Base-by-base conservation (phyloP, 1,284 basidiomycete species). In the Lentinus polychrous region DNA sequence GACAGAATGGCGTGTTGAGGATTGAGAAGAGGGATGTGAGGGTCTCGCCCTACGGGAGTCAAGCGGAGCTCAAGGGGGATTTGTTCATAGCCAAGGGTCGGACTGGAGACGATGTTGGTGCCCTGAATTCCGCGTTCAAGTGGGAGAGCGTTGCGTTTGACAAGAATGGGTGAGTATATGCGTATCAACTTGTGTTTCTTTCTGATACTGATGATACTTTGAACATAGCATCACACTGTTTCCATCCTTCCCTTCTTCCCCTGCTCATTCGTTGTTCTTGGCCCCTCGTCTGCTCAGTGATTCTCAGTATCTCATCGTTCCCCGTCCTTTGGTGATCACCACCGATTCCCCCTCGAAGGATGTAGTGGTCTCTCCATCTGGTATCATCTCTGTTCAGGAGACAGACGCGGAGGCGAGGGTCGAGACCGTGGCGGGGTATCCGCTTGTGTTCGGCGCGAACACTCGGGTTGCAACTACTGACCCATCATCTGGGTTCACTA, bases 121-220 rank as follows among this genome's bases (percentile, higher is more conserved):
- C 45, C 2, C 41, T 65, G 40, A 51, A 52, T 32, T 33, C 41
- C n/a, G 52, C 50, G 2, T 34, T 54, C 4, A 47, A 52, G 2
- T 65, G 63, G 63, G 49, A 52, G 3, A 45, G 45, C 15, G 63
- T 60, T 59, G 54, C 54, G 2, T 54, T 60, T 45, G 50, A 43
- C 12, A 42, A 51, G n/a, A 49, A 54, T n/a, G 57, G 60, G 63
- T 63, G 40, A 14, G 60, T 54, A 7, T 23, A 22, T 31, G 17
- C n/a, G 31, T 15, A 15, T 12, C 32, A 3, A n/a, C 11, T 44
- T 6, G 31, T 7, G 14, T 17, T 11, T 39, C 20, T 10, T 37
- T 15, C 45, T 49, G 27, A 49, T 36, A 42, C 3, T 20, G 8
- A 27, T 41, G 23, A 38, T 18, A 27, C 18, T 45, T 36, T 37